Conservation (phyloP, 164 flowering plant species). For the Chimonanthus salicifolius region DNA sequence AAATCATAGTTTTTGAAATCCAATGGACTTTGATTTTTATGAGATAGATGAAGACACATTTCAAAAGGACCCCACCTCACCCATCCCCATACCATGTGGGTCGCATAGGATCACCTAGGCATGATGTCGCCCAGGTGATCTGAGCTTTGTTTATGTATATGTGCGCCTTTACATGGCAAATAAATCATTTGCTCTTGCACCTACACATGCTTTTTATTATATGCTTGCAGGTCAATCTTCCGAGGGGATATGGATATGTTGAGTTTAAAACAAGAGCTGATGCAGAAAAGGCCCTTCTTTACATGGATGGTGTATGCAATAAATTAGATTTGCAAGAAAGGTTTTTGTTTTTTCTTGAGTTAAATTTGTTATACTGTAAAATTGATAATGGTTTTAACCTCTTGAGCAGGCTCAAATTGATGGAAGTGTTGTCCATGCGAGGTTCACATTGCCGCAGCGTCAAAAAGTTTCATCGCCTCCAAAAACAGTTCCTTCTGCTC, state of each 20-base stretch:
- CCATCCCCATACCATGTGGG: too few relatives aligned
- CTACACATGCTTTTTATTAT: neutral
- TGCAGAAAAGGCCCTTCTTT: constrained; percentile 84
- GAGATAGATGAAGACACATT: too few relatives aligned
- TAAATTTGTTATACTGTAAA: neutral
- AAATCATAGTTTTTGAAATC: too few relatives aligned
- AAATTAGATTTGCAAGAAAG: neutral
- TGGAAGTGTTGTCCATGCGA: constrained; percentile 77
- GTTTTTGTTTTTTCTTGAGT: neutral
- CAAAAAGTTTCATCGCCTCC: constrained; percentile 70
- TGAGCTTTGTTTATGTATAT: too few relatives aligned
- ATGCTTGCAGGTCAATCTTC: constrained; percentile 75
- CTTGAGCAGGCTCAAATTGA: constrained; percentile 82
- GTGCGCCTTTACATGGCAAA: too few relatives aligned
- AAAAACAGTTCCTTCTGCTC: constrained; percentile 44
- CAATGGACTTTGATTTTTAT: too few relatives aligned
- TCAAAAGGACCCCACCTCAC: too few relatives aligned
- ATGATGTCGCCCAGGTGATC: too few relatives aligned
- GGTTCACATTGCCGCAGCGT: constrained; percentile 65
- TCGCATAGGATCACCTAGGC: too few relatives aligned
- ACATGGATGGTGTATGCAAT: constrained; percentile 89
- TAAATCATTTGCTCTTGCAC: neutral
- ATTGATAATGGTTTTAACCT: neutral
- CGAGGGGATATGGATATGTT: constrained; percentile 90
- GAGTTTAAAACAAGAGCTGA: constrained; percentile 81